Evolutionary conservation across 352 stramenopile genomes (phyloP), one percentile per base, ranked within the genome.

Genomic region (Globisporangium viniferum): DNA sequence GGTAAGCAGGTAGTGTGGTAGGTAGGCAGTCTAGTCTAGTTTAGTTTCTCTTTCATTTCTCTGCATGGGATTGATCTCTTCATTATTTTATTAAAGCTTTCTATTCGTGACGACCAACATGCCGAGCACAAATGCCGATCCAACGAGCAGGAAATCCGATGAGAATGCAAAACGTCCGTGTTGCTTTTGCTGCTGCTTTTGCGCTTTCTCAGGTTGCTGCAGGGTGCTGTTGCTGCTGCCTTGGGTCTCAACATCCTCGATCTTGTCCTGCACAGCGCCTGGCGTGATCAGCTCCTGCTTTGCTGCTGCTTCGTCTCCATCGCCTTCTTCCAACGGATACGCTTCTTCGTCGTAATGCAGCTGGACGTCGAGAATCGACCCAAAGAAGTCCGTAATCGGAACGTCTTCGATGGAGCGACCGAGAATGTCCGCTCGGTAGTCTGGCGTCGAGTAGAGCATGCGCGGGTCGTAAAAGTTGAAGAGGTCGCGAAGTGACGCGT

Each of bases 301-400:
- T 10, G 55, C 6, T 61, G 18, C 31, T 12, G n/a, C 39, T 18
- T 20, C n/a, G 1, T 27, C 59, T n/a, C 10, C 9, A 27, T 39
- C 62, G 49, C 22, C 61, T 2, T 20, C 39, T 12, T 59, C 77
- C 31, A 95, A 82, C 3, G 84, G 89, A 72, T 94, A 95, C 6
- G 81, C 81, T 65, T 93, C 87, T 39, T 91, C 76, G 54, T 94
- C 80, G 44, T 73, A 82, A 55, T 86, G 83, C 29, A 94, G 74
- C 5, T 93, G 74, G 18, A 97, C 73, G 55, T 95, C 80, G 22
- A 97, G 68, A 24, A 97, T 89, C 5, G 90, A 96, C 6, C 90
- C 89, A n/a, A 97, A 77, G 69, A 97, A 96, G 62, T 97, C 90
- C 4, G 90, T 96, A 73, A 97, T 91, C 9, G 80, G 82, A 3